Evolutionary conservation across 2,329 filamentous ascomycete species (phyloP), one percentile per base, ranked within the genome.

Genomic region (Talaromyces sp.): DNA sequence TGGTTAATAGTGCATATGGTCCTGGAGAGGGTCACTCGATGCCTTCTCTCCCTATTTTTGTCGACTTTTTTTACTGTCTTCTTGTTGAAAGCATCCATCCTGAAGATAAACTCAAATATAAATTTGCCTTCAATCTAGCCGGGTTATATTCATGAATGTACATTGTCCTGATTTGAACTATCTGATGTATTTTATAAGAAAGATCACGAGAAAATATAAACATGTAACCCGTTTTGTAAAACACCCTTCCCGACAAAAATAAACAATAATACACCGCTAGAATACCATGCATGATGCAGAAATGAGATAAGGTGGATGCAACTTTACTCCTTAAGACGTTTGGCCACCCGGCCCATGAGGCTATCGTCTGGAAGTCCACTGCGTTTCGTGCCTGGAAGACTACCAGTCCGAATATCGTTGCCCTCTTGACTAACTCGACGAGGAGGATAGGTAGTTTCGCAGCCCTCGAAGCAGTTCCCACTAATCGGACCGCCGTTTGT

Each of bases 391-490:
- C 94, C 95, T 0, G 94, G 92, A 41, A 97, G 78, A 76, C 92
- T 96, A 50, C 89, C 89, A 0, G 91, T 93, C n/a, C 92, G 85
- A 64, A 98, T 97, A 77, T 98, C 95, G 71, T 97, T 96, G 75
- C 97, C 93, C 73, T 99, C 95, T 72, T 96, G 90, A 71, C 90
- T 97, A 47, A 99, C 93, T 58, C 94, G 87, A 8, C 95, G 86
- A 73, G 93, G 89, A 0, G 95, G 95, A 76, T 99, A 99, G 73
- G 95, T 92, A 68, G 88, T 88, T 78, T 92, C 92, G 61, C 93
- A 84, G 0, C 93, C 93, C 73, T 97, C 92, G 70, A 99, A 99
- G 74, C 93, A 97, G 74, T 96, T 95, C 45, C 87, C 84, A 47
- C 86, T 90, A 19, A 95, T 86, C 66, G 87, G 87, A 24, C 89